Evolutionary conservation across 768 basidiomycete species (phyloP), one percentile per base, ranked within the genome.

Genomic region (Phaffia australis): DNA sequence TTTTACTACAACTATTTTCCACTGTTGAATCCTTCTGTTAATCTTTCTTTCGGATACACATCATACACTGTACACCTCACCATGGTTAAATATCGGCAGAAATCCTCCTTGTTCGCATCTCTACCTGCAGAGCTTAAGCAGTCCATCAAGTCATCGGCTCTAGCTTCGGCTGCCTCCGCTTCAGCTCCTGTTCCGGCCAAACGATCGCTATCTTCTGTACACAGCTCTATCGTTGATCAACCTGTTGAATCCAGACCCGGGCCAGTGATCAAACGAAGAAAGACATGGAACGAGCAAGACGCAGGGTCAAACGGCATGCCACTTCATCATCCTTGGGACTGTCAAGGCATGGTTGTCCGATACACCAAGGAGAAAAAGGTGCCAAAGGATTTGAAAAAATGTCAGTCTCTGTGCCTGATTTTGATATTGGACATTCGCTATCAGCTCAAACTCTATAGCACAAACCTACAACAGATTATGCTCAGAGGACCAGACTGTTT

Each of bases 401-500:
- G 73, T 72, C 27, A 60, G 70, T 55, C 3, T 0, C 9, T 11
- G 29, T 29, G 56, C 16, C 11, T 15, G 2, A 0, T 1, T 25
- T 21, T 21, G 21, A 1, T 1, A 23, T 2, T 16, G n/a, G 0
- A 19, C n/a, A 51, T 64, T 29, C 56, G 21, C 35, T 54, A 54
- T 27, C 19, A 35, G 49, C 56, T 32, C 48, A 15, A 29, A 29
- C 23, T 64, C n/a, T 21, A 6, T 25, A 3, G 23, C 27, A 16
- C 46, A 50, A 3, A 15, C 42, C 35, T 14, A 6, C 23, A 21
- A 7, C 70, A 98, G 93, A 97, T 75, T 97, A 87, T 73, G 81
- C 81, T 6, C 94, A 98, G 75, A 81, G 94, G 42, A 81, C 83
- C 63, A 83, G 89, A 0, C 85, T 83, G 70, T 91, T 98, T 75